A percentile compares a stretch with the other conserved stretches of the same genome.
These are phyloP conservation scores for Suhomyces anneliseae DNA, from an alignment of 1,139 yeast species.

Conservation along the genomic window DNA sequence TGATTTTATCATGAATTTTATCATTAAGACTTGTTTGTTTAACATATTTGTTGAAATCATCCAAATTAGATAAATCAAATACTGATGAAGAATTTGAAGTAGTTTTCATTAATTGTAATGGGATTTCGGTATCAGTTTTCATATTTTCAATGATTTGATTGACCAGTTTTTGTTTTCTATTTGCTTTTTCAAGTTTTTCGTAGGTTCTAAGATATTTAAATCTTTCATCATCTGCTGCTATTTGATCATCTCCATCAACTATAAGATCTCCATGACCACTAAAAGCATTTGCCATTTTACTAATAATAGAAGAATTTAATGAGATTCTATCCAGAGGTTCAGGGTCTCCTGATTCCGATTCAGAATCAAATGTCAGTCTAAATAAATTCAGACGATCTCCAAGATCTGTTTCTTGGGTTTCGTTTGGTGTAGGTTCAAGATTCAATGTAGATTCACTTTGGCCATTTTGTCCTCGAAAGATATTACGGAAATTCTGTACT, in stretches of 20 bases:
- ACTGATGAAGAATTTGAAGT: slow-evolving; percentile 24
- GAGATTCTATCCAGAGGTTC: slow-evolving; percentile 15
- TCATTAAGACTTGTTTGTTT: slow-evolving; percentile 41
- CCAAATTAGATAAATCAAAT: slow-evolving; percentile 36
- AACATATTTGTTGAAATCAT: slow-evolving; percentile 38
- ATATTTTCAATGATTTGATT: slow-evolving; percentile 14
- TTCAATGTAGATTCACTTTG: slow-evolving; percentile 1
- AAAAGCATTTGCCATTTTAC: slow-evolving; percentile 20
- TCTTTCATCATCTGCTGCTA: slow-evolving; percentile 22
- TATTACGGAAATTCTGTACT: slow-evolving; percentile 16
- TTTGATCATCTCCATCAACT: slow-evolving; percentile 2
- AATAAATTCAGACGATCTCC: slow-evolving; percentile 13
- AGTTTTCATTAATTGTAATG: slow-evolving; percentile 24
- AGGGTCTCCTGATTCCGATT: slow-evolving; percentile 10
- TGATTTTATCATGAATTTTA: slow-evolving; percentile 23
- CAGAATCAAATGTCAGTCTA: slow-evolving; percentile 18
- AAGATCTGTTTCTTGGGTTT: slow-evolving; percentile 8
- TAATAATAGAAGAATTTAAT: slow-evolving; percentile 29
- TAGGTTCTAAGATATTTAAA: slow-evolving; percentile 33
- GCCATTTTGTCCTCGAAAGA: slow-evolving; percentile 8
- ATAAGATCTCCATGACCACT: slow-evolving; percentile 8
- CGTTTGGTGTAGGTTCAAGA: background rate
- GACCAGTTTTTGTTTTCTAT: slow-evolving; percentile 12
- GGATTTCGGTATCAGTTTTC: slow-evolving; percentile 24
- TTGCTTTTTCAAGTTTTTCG: slow-evolving; percentile 18